Evolutionary conservation across 352 stramenopile genomes (phyloP), one percentile per base, ranked within the genome.

Genomic region (Phytophthora europaea): DNA sequence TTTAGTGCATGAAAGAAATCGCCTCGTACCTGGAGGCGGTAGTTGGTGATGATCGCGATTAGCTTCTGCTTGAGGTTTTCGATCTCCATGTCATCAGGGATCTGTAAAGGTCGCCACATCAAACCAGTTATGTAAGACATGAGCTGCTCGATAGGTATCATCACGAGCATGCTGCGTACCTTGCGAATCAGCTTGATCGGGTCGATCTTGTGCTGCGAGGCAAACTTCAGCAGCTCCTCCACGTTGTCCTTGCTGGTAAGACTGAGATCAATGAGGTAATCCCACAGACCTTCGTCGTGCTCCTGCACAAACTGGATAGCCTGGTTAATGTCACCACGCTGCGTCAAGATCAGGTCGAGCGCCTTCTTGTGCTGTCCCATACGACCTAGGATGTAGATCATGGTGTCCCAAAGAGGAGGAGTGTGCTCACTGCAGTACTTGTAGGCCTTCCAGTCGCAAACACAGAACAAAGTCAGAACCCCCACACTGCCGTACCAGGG

Each of bases 361-460:
- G 89, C 89, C 43, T 90, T 89, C 83, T 94, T 94, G 75, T 96
- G 86, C 51, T 96, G 87, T 7, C 89, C 89, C 89, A 96, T 94
- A 52, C 89, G 89, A 22, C 89, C 88, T 28, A 96, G 65, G 57
- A 94, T 92, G 72, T 94, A 96, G 65, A 96, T 94, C 89, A 96
- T 96, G 13, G 89, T 85, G 55, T 94, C 87, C 87, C 87, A 96
- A 1, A 94, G 69, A 22, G 89, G 89, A 45, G 89, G 89, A 34
- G 47, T 80, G 12, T 86, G 89, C 20, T 93, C 83, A 34, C 79
- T 90, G 63, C 89, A 96, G 72, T 92, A 94, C 65, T 88, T 85
- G 69, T 86, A 96, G 8, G 87, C 87, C 87, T 95, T 54, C 31
- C 40, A 52, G 53, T 10, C 13, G 43, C 10, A 56, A 72, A 70